A percentile compares a stretch with the other conserved stretches of the same genome.
Conservation (phyloP, 495 filamentous ascomycete species). For the Penicillium flavigenum region DNA sequence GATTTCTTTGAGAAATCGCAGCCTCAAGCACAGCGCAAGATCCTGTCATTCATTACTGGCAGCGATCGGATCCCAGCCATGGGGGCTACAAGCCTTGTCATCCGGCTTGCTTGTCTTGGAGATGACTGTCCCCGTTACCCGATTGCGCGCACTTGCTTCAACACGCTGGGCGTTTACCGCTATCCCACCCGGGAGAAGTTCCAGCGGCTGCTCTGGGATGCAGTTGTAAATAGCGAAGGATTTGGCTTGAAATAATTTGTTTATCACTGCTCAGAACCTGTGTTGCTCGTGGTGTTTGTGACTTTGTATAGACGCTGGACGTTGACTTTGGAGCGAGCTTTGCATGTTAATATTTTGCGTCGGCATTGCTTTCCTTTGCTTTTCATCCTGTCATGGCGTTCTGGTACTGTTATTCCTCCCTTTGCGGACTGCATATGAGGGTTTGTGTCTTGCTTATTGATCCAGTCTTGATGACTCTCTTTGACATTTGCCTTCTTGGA, state of each 20-base stretch:
- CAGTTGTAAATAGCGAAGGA: slow-evolving; percentile 86
- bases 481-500: background rate
- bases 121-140: slow-evolving; percentile 75
- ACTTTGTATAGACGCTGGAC: slow-evolving; percentile 18
- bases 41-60: slow-evolving; percentile 89
- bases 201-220: slow-evolving; percentile 75
- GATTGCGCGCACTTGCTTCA: slow-evolving; percentile 89
- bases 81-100: slow-evolving; percentile 78
- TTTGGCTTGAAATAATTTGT: slow-evolving; percentile 78
- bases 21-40: slow-evolving; percentile 68
- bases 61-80: slow-evolving; percentile 91
- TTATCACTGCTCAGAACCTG: slow-evolving; percentile 1
- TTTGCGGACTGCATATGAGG: slow-evolving; percentile 3
- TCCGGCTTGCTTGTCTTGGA: slow-evolving; percentile 72
- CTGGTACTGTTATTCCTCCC: background rate
- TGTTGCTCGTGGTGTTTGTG: slow-evolving; percentile 13
- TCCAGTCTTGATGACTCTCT: background rate
- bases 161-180: slow-evolving; percentile 73
- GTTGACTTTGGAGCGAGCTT: slow-evolving; percentile 3
- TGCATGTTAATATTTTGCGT: slow-evolving; percentile 5
- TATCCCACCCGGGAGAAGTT: slow-evolving; percentile 65
- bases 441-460: slow-evolving; percentile 4
- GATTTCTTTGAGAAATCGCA: slow-evolving; percentile 66
- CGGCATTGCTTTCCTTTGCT: background rate
- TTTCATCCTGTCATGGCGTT: background rate